These are phyloP conservation scores for Anacardium occidentale DNA, from an alignment of 345 rosid genomes.

Conservation along the genomic window DNA sequence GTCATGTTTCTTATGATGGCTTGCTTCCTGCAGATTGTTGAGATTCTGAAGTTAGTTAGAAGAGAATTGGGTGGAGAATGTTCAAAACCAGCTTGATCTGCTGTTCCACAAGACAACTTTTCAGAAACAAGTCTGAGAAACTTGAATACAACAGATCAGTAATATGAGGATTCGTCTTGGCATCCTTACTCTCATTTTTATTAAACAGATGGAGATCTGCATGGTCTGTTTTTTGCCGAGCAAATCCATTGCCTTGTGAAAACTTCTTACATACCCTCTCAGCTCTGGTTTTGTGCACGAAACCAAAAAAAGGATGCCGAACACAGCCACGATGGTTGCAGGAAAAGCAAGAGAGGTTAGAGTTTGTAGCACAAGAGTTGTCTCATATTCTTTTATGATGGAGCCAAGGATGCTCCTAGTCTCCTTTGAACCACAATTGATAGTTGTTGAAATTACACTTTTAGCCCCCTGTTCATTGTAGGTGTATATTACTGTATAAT, in stretches of 20 bases:
- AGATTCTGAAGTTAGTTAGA: conserved; percentile 75
- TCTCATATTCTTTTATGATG: neutral
- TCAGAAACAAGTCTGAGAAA: neutral
- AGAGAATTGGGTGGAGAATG: conserved; percentile 76
- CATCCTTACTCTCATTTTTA: neutral
- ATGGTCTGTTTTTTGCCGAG: neutral
- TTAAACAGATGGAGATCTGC: conserved; percentile 18
- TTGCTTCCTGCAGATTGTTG: conserved; percentile 60
- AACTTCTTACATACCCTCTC: neutral
- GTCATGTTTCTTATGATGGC: neutral
- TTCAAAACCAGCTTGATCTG: conserved; percentile 34
- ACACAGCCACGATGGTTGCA: too few species aligned
- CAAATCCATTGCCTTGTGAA: neutral
- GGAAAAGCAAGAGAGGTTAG: neutral
- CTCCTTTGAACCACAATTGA: neutral
- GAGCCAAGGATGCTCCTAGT: neutral
- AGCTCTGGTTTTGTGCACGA: neutral
- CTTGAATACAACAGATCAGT: too few species aligned
- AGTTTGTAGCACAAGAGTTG: neutral
- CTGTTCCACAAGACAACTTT: conserved; percentile 21
- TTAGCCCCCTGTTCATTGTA: neutral
- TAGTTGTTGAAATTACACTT: neutral
- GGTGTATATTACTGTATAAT: conserved; percentile 10
- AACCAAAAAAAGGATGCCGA: neutral
- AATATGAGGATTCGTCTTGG: neutral